Percentiles rank a stretch among this genome's conserved stretches.
Evolutionary conservation across 768 basidiomycete genomes (phyloP).

Genomic region (Pleurotus giganteus): DNA sequence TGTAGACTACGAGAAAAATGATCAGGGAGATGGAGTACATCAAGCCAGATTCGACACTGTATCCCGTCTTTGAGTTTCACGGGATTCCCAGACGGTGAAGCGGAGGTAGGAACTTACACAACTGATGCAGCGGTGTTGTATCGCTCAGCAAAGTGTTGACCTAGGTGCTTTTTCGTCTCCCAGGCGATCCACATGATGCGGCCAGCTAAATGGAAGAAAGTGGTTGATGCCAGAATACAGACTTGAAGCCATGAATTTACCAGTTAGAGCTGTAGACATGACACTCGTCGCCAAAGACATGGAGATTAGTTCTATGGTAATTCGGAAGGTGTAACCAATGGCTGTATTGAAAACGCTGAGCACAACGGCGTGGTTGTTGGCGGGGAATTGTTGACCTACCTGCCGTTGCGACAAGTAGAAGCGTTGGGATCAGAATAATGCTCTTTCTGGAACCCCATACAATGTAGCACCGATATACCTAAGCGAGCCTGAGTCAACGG

Average conservation of each 20-base stretch:
- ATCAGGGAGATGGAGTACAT: conserved; percentile 4
- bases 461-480: conserved; percentile 20
- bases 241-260: not conserved
- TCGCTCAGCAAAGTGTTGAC: not conserved
- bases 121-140: conserved; percentile 1
- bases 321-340: conserved; percentile 16
- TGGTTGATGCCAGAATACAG: not conserved
- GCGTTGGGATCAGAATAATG: conserved; percentile 14
- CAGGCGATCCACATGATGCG: conserved; percentile 2
- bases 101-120: not conserved
- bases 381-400: conserved; percentile 4
- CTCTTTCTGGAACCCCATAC: conserved; percentile 16
- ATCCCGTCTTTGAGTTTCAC: not conserved
- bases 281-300: conserved; percentile 1
- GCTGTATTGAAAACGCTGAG: conserved; percentile 1
- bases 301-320: conserved; percentile 1
- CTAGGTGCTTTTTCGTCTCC: not conserved
- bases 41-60: conserved; percentile 4
- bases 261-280: not conserved
- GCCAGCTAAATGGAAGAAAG: not conserved
- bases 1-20: conserved; percentile 1
- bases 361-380: not conserved
- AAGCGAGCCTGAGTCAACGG: not conserved
- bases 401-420: conserved; percentile 16
- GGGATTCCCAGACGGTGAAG: not conserved